Base-by-base conservation (phyloP, 352 stramenopile genomes). In the Phytopythium delawarense region DNA sequence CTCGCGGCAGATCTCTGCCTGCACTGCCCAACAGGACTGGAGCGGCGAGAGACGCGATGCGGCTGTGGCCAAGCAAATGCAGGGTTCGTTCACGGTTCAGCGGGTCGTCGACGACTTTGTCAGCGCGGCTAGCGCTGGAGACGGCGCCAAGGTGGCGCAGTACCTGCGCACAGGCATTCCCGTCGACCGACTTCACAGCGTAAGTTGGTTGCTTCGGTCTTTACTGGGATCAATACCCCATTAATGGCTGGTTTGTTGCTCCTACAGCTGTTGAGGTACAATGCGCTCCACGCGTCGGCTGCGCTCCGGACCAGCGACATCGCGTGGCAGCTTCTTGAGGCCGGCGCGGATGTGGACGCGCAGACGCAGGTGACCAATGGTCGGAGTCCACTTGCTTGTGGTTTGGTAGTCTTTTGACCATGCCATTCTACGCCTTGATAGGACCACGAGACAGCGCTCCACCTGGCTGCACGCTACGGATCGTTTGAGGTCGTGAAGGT, bases 41-140 rank as follows among this genome's bases (percentile, higher is more conserved):
- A 34, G 30, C 20, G 32, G n/a, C 0, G 32, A 44, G 8, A 35
- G 16, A 18, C 20, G 20, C 1, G 37, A 51, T 0, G 28, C 60
- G 20, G 75, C 55, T 23, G 52, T 81, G 13, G 72, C 74, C 21
- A 79, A 76, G 55, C 76, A 78, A 15, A 77, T 77, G n/a, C 76
- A 82, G 40, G 76, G 76, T 12, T 74, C 78, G 8, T 39, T 85
- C 32, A 78, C 66, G 23, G 51, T 82, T 2, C 78, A 88, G 56
- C 81, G 67, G 57, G 67, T 83, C n/a, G 69, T 88, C 7, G 76
- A 88, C 37, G 78, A 88, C 63, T 86, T 88, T 62, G 74, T 88
- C 20, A 66, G 81, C 49, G 72, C 76, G 11, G 76, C 74, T 3
- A 69, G 74, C 13, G 54, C 54, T 23, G 78, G 78, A 5, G 59